phyloP scores from a whole-genome alignment of 352 stramenopile genomes.

The Thalassiosira exigua region DNA sequence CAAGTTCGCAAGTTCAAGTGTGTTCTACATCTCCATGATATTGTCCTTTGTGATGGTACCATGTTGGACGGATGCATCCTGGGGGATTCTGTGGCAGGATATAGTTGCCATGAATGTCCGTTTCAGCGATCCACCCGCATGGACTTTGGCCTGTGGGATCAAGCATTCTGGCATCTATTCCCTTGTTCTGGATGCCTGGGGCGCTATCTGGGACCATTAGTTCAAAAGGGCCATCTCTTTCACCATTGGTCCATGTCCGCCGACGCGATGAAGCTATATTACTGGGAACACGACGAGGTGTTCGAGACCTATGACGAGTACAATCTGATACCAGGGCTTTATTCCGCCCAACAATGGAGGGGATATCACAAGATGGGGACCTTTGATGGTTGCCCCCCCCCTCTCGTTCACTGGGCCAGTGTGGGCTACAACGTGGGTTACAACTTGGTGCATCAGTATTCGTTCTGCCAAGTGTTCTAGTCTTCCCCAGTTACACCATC shows the following conservation, averaged over 20 bases:
- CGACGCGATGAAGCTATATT: neutral
- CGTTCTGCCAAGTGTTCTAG: neutral
- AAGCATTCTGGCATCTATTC: neutral
- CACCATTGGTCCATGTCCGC: neutral
- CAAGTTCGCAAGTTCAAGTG: neutral
- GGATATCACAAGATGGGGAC: too few species aligned
- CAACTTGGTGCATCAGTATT: neutral
- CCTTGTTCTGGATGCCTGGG: neutral
- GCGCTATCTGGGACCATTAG: neutral
- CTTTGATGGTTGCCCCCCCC: too few species aligned
- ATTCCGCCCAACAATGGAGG: too few species aligned
- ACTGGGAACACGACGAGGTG: neutral
- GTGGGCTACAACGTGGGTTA: neutral
- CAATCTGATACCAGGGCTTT: neutral
- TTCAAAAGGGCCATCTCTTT: too few species aligned
- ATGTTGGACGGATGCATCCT: neutral
- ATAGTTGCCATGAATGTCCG: neutral
- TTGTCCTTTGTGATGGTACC: neutral
- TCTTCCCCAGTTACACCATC: neutral
- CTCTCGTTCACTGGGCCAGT: too few species aligned
- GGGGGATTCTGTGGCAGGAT: neutral
- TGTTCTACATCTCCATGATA: conserved; percentile 5
- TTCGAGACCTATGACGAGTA: neutral
- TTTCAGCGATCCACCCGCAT: neutral
- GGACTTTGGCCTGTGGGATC: neutral